Evolutionary conservation across 805 yeast genomes (phyloP).

Genomic region (Myxozyma neotropica): DNA sequence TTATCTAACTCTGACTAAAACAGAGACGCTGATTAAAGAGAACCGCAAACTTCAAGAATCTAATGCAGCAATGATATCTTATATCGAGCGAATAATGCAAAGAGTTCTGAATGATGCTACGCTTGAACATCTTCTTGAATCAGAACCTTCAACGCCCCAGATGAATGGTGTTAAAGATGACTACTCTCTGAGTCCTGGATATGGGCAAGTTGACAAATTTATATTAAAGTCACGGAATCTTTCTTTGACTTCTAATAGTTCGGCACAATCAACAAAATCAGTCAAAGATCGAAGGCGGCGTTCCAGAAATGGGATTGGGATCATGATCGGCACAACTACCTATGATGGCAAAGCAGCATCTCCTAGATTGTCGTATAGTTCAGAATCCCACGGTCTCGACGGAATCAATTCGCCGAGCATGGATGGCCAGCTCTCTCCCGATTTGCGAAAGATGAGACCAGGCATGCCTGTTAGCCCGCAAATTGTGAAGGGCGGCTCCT

Average conservation of each 20-base stretch:
- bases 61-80: conserved; percentile 23
- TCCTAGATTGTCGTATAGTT: neutral
- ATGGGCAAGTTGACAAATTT: neutral
- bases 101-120: conserved; percentile 19
- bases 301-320: conserved; percentile 17
- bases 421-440: neutral
- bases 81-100: conserved; percentile 30
- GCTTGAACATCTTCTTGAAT: conserved; percentile 28
- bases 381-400: neutral
- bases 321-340: conserved; percentile 3
- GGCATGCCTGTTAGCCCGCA: neutral
- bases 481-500: neutral
- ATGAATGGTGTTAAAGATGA: neutral
- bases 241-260: neutral
- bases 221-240: neutral
- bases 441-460: neutral
- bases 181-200: neutral
- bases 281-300: neutral
- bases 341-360: neutral
- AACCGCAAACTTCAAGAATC: conserved; percentile 18
- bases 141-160: conserved; percentile 12
- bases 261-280: neutral
- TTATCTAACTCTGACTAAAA: neutral
- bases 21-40: conserved; percentile 10
- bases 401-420: neutral